Evolutionary conservation across 805 yeast species (phyloP).

Genomic region (Cyberlindnera veronae): DNA sequence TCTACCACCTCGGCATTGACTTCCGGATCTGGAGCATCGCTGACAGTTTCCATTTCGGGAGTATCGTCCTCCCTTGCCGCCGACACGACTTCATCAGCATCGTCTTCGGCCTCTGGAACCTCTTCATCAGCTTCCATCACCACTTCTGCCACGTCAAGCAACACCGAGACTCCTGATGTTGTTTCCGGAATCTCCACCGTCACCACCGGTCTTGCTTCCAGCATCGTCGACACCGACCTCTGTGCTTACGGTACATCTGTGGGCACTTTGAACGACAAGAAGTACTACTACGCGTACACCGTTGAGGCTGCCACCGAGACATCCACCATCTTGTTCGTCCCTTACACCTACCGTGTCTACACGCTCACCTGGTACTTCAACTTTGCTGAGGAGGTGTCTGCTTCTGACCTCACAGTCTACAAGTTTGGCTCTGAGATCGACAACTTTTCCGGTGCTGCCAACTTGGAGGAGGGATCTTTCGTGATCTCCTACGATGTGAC

Average conservation of each 20-base stretch:
- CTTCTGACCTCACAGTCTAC: slow-evolving; percentile 12
- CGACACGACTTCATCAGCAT: too few species aligned
- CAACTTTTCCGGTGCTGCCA: slow-evolving; percentile 12
- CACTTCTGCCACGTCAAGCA: too few species aligned
- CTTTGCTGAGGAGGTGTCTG: slow-evolving; percentile 12
- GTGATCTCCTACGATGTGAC: slow-evolving; percentile 10
- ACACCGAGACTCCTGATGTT: too few species aligned
- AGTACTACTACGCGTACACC: slow-evolving; percentile 6
- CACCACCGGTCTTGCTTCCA: background rate
- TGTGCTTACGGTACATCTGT: slow-evolving; percentile 7
- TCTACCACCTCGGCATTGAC: too few species aligned
- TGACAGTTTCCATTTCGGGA: too few species aligned
- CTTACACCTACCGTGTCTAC: slow-evolving; percentile 4
- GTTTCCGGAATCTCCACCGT: background rate
- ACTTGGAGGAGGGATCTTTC: slow-evolving; percentile 18
- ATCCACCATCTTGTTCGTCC: background rate
- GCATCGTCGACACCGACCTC: background rate
- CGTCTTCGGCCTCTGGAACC: too few species aligned
- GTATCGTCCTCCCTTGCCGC: too few species aligned
- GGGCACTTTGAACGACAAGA: slow-evolving; percentile 7
- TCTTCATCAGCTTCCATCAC: too few species aligned
- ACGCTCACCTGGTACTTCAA: slow-evolving; percentile 20
- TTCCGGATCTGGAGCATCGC: too few species aligned
- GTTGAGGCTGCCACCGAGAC: slow-evolving; percentile 6
- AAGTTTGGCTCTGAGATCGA: slow-evolving; percentile 7